Percentiles rank a stretch among this genome's conserved stretches.
These are phyloP conservation scores for Arthrocladium fulminans DNA, from an alignment of 2,329 filamentous ascomycete species.

Conservation along the genomic window DNA sequence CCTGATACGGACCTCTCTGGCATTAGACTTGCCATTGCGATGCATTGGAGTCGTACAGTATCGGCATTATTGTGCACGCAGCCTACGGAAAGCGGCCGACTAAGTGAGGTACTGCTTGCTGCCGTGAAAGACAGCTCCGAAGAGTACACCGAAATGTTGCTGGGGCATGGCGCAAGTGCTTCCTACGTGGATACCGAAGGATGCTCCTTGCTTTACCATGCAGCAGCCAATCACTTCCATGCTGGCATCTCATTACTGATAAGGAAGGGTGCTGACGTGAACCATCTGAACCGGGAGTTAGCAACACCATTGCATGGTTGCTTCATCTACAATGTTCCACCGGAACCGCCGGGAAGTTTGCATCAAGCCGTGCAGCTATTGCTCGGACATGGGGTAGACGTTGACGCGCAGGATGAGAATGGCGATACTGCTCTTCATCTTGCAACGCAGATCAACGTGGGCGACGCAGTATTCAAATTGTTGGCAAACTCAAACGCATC, in stretches of 20 bases:
- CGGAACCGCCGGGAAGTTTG: neutral
- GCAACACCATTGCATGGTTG: neutral
- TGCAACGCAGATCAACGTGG: constrained; percentile 11
- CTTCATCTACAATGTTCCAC: neutral
- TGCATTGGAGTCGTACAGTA: neutral
- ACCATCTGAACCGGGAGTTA: neutral
- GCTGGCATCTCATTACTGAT: neutral
- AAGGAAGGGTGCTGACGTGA: neutral
- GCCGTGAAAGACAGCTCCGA: neutral
- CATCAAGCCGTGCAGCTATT: constrained; percentile 13
- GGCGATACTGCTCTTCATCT: constrained; percentile 28
- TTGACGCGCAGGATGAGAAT: constrained; percentile 11
- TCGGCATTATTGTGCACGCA: neutral
- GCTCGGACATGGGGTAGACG: neutral
- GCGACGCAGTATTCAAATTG: neutral
- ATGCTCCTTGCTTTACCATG: neutral
- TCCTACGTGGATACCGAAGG: neutral
- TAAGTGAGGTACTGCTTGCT: neutral
- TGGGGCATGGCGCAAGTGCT: neutral
- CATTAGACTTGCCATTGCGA: neutral
- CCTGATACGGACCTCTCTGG: neutral
- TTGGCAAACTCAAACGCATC: neutral
- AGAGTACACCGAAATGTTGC: neutral
- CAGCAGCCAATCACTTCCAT: neutral
- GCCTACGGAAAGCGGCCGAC: neutral